phyloP scores from a whole-genome alignment of 164 flowering plant genomes.

The Berberis vulgaris region DNA sequence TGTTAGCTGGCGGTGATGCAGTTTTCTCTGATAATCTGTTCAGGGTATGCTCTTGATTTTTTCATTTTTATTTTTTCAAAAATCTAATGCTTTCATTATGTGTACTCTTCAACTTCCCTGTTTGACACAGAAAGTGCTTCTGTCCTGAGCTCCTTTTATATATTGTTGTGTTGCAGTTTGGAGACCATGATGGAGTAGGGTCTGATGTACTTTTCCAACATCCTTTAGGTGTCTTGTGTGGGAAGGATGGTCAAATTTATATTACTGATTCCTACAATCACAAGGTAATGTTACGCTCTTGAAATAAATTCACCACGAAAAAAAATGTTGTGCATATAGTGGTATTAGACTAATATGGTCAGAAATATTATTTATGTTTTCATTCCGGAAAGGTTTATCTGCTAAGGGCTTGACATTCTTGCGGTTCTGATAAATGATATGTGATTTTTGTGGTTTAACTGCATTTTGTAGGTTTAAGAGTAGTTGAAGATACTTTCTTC shows the following conservation, averaged over 20 bases:
- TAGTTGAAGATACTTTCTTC: no score
- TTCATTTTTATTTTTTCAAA: background rate
- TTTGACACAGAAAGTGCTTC: no score
- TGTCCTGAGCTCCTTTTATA: background rate
- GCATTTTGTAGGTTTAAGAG: no score
- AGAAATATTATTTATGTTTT: no score
- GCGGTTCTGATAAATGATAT: no score
- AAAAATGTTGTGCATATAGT: no score
- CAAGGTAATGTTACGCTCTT: constrained; percentile 44
- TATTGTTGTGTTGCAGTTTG: constrained; percentile 48
- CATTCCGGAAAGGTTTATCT: no score
- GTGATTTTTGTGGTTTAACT: no score
- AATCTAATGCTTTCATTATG: background rate
- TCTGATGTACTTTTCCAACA: constrained; percentile 94
- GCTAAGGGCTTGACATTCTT: no score
- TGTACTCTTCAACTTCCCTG: no score
- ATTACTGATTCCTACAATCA: constrained; percentile 90
- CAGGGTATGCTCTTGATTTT: constrained; percentile 37
- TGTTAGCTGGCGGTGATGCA: constrained; percentile 91
- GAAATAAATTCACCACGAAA: background rate
- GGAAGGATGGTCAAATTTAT: constrained; percentile 61
- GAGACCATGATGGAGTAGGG: constrained; percentile 88
- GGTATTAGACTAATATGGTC: no score
- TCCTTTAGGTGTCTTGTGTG: constrained; percentile 80
- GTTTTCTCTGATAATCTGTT: constrained; percentile 79